phyloP scores from a whole-genome alignment of 2,329 filamentous ascomycete species.

The Cercospora berteroae region DNA sequence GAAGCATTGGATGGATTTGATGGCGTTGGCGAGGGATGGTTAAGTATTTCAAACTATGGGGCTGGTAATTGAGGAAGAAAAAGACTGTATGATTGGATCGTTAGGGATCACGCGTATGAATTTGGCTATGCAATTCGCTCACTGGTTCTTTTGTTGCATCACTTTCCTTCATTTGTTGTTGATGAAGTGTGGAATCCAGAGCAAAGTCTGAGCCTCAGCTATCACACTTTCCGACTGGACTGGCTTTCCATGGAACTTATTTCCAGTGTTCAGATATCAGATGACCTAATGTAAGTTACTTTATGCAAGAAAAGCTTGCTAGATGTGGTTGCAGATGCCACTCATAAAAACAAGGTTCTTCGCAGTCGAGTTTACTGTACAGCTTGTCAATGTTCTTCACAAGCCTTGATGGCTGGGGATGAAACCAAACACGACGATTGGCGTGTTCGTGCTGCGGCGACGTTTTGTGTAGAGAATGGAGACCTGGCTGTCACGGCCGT shows the following conservation, averaged over 20 bases:
- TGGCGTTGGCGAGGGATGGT: constrained; percentile 26
- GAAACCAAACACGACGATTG: background rate
- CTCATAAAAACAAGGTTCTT: background rate
- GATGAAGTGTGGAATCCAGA: background rate
- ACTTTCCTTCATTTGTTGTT: background rate
- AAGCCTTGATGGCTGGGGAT: background rate
- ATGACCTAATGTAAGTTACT: background rate
- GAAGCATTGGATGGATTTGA: constrained; percentile 42
- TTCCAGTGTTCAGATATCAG: background rate
- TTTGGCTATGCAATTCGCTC: background rate
- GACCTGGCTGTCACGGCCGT: background rate
- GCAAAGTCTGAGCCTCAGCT: background rate
- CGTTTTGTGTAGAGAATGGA: background rate
- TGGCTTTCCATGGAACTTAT: background rate
- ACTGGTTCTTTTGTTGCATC: background rate
- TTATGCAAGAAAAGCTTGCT: background rate
- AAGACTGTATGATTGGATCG: background rate
- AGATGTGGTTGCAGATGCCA: background rate
- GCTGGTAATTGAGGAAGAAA: background rate
- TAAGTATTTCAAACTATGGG: background rate
- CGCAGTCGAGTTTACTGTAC: background rate
- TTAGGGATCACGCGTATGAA: background rate
- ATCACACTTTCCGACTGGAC: background rate
- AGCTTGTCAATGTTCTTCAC: background rate
- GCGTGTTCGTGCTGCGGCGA: background rate